Conservation (phyloP, 495 filamentous ascomycete genomes). For the Darksidea phi region DNA sequence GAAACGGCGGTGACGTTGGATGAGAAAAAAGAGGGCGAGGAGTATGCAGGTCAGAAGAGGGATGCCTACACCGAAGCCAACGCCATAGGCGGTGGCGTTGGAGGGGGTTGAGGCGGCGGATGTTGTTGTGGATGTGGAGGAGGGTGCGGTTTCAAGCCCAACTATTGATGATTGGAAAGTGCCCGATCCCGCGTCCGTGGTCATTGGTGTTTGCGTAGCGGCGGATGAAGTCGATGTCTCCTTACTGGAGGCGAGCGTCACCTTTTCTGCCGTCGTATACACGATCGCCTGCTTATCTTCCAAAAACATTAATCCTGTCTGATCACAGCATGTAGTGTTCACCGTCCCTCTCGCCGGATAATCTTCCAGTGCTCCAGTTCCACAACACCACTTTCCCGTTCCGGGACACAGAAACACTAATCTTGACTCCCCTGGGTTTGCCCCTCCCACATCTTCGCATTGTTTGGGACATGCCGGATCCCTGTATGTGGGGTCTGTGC, state of each 20-base stretch:
- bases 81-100: no score
- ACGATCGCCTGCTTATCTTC: not conserved
- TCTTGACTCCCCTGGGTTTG: not conserved
- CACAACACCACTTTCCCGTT: constrained; percentile 12
- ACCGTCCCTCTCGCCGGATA: constrained; percentile 1
- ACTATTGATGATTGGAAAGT: no score
- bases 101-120: no score
- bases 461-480: constrained; percentile 5
- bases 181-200: no score
- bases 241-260: not conserved
- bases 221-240: no score
- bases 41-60: no score
- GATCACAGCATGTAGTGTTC: constrained; percentile 6
- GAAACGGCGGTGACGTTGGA: no score
- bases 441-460: not conserved
- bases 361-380: not conserved
- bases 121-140: no score
- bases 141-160: no score
- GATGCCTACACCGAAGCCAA: no score
- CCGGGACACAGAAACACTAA: constrained; percentile 6
- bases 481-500: constrained; percentile 1
- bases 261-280: not conserved
- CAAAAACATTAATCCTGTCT: not conserved
- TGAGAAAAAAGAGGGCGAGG: no score
- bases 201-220: no score